phyloP scores from a whole-genome alignment of 108 stramenopile genomes.

The Chaetoceros tenuissimus region DNA sequence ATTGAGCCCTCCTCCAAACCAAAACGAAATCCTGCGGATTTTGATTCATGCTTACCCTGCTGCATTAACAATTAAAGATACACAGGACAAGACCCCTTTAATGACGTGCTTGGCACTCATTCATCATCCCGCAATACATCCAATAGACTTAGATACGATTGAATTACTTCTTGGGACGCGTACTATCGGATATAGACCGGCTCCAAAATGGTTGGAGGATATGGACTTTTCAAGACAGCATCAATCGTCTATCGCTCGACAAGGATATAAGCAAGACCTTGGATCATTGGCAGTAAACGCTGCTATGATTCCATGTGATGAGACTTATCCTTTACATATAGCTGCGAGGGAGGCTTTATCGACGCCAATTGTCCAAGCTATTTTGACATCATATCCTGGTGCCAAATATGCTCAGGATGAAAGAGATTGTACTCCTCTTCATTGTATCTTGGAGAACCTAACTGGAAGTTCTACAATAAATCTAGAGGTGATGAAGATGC shows the following conservation, averaged over 20 bases:
- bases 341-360: background rate
- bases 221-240: background rate
- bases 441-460: conserved; percentile 24
- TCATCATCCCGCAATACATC: background rate
- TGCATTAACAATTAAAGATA: background rate
- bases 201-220: background rate
- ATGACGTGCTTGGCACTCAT: background rate
- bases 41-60: background rate
- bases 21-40: background rate
- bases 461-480: conserved; percentile 14
- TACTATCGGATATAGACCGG: background rate
- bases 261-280: background rate
- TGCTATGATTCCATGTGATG: background rate
- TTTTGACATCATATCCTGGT: conserved; percentile 17
- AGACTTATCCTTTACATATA: background rate
- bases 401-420: conserved; percentile 31
- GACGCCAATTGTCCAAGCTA: background rate
- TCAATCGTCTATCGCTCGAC: background rate
- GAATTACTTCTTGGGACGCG: background rate
- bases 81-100: background rate
- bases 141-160: background rate
- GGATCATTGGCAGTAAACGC: background rate
- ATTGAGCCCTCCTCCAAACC: background rate
- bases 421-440: conserved; percentile 44
- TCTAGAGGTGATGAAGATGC: conserved; percentile 15